These are phyloP conservation scores for Hanseniaspora nectarophila DNA, from an alignment of 805 yeast species.

Conservation along the genomic window DNA sequence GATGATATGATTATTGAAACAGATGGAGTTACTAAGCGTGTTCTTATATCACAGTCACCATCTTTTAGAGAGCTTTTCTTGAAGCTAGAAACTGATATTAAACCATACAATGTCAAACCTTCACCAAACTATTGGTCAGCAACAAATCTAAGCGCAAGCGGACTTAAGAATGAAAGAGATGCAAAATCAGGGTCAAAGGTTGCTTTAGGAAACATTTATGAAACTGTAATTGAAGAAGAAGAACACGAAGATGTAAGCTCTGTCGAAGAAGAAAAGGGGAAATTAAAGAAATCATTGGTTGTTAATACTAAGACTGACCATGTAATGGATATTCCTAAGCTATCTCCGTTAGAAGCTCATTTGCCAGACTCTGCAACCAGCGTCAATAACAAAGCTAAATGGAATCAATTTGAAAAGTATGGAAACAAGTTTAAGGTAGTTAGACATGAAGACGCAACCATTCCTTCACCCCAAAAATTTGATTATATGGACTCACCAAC, in stretches of 20 bases:
- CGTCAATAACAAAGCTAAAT: neutral
- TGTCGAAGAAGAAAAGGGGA: neutral
- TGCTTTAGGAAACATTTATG: neutral
- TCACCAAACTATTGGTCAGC: conserved; percentile 11
- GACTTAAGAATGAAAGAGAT: neutral
- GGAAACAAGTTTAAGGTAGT: conserved; percentile 13
- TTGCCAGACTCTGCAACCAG: neutral
- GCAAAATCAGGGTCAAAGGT: neutral
- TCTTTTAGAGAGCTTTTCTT: conserved; percentile 14
- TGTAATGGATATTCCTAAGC: conserved; percentile 5
- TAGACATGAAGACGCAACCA: neutral
- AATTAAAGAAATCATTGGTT: neutral
- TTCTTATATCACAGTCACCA: conserved; percentile 10
- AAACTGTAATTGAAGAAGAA: conserved; percentile 3
- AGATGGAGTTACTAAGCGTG: neutral
- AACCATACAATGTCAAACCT: neutral
- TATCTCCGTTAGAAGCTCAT: conserved; percentile 11
- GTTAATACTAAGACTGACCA: conserved; percentile 5
- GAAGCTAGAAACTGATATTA: conserved; percentile 8
- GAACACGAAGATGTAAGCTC: neutral
- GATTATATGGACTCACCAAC: conserved; percentile 4
- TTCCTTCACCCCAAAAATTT: neutral
- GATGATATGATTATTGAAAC: neutral
- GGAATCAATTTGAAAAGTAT: neutral
- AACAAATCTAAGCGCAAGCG: neutral